Evolutionary conservation across 108 stramenopile genomes (phyloP).

Genomic region (Hondaea fermentalgiana): DNA sequence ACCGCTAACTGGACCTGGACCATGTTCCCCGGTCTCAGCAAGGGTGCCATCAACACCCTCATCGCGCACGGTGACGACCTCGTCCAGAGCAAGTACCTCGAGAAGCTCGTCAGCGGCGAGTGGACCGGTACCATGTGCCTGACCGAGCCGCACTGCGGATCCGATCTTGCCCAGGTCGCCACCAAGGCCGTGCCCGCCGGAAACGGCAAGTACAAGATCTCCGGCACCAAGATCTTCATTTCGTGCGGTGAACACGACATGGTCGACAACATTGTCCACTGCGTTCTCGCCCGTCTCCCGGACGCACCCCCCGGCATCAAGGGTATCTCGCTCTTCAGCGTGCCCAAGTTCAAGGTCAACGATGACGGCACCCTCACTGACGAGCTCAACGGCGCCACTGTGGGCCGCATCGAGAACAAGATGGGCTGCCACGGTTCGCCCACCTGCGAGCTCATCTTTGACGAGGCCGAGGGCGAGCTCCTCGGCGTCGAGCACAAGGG

Average conservation of each 20-base stretch:
- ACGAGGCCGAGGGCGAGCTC: constrained; percentile 18
- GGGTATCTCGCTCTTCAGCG: constrained; percentile 29
- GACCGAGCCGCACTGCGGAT: constrained; percentile 26
- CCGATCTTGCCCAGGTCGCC: not conserved
- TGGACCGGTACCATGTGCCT: constrained; percentile 30
- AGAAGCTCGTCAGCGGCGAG: not conserved
- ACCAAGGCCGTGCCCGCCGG: constrained; percentile 11
- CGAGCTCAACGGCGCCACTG: not conserved
- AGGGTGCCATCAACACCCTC: constrained; percentile 22
- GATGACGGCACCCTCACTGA: constrained; percentile 14
- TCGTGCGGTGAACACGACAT: constrained; percentile 29
- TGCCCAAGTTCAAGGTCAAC: constrained; percentile 25
- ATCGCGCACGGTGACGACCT: constrained; percentile 8
- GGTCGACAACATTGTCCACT: constrained; percentile 33
- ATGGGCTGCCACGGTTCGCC: constrained; percentile 23
- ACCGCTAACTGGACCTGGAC: constrained; percentile 33
- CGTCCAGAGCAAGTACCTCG: constrained; percentile 16
- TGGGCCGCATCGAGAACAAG: constrained; percentile 31
- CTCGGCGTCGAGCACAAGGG: constrained; percentile 27
- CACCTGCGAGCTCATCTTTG: constrained; percentile 8
- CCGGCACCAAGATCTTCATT: constrained; percentile 30
- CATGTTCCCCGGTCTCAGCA: constrained; percentile 20
- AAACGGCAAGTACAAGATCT: constrained; percentile 19
- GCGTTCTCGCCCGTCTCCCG: constrained; percentile 24
- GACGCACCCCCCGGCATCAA: constrained; percentile 11